Base-by-base conservation (phyloP, 2,329 filamentous ascomycete species). In the Elsinoe necatrix region DNA sequence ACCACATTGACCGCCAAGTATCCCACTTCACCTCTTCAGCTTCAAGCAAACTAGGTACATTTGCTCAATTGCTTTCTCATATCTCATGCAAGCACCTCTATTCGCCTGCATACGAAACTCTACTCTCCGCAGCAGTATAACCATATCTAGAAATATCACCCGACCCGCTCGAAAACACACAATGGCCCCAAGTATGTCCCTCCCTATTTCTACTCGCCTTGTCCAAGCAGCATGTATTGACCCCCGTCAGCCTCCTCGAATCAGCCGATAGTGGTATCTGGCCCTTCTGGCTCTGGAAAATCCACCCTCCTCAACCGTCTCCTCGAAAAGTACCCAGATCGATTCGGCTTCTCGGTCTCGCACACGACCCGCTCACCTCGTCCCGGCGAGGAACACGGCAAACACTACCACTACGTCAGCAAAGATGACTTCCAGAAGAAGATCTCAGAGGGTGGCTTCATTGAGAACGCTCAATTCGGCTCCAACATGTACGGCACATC, bases 401-500 rank as follows among this genome's bases (percentile, higher is more conserved):
- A 82, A 41, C 83, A 95, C 72, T 96, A 96, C 77, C 82, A 89
- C 76, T 95, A 86, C 66, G 82, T 86, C 14, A 79, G 77, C 18
- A 80, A 78, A 69, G 79, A 81, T 8, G 77, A 78, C 2, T 95
- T 95, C 67, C 74, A 83, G 66, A 74, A 78, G 42, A 78, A 93
- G 59, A 82, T 89, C 56, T 76, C 71, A n/a, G 71, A 81, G 58
- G 77, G 81, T 57, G 86, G 84, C 9, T 95, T 96, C 71, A 85
- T 95, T 60, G 91, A 96, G 77, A 82, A 87, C 75, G 91, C 91
- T 56, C 76, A 86, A 69, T 96, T 95, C 70, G 84, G 89, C 39
- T 84, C 83, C 56, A 95, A 96, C 73, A 76, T 82, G 67, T 96
- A 96, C 73, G 91, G 91, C 57, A 95, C 90, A 4, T 88, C 83